phyloP scores from a whole-genome alignment of 306 rosid genomes.

The Vicia villosa region DNA sequence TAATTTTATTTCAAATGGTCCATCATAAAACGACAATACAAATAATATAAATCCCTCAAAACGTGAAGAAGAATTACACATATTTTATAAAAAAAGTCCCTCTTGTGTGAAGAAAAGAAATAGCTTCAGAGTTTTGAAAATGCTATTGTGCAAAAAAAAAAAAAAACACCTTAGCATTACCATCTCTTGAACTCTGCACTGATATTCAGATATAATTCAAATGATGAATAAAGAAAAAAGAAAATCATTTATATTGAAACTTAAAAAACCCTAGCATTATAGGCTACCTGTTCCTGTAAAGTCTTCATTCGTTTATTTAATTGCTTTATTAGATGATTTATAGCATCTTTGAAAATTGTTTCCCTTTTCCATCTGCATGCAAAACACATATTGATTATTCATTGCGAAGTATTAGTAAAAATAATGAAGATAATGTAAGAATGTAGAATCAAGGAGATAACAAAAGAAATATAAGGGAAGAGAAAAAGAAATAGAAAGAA shows the following conservation, averaged over 20 bases:
- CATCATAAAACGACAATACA: conserved; percentile 8
- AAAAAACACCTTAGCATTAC: conserved; percentile 16
- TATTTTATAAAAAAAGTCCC: conserved; percentile 30
- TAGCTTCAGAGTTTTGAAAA: conserved; percentile 19
- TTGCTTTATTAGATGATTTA: conserved; percentile 60
- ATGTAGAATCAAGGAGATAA: no score
- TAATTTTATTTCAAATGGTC: conserved; percentile 11
- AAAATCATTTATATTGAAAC: not conserved
- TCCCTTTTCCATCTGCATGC: no score
- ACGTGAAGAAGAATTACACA: conserved; percentile 33
- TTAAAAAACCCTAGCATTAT: conserved; percentile 51
- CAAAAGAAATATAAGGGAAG: no score
- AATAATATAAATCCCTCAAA: conserved; percentile 22
- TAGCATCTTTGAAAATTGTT: conserved; percentile 68
- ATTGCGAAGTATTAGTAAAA: no score
- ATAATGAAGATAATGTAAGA: no score
- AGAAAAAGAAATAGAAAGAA: no score
- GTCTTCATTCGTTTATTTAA: conserved; percentile 56
- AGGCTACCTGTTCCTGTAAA: conserved; percentile 58
- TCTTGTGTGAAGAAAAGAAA: no score
- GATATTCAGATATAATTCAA: no score
- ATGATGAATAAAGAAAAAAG: not conserved
- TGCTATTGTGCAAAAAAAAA: conserved; percentile 10
- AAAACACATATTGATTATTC: no score
- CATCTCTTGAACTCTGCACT: not conserved